Evolutionary conservation across 2,329 filamentous ascomycete species (phyloP), one percentile per base, ranked within the genome.

Genomic region (Pezicula rhizophila): DNA sequence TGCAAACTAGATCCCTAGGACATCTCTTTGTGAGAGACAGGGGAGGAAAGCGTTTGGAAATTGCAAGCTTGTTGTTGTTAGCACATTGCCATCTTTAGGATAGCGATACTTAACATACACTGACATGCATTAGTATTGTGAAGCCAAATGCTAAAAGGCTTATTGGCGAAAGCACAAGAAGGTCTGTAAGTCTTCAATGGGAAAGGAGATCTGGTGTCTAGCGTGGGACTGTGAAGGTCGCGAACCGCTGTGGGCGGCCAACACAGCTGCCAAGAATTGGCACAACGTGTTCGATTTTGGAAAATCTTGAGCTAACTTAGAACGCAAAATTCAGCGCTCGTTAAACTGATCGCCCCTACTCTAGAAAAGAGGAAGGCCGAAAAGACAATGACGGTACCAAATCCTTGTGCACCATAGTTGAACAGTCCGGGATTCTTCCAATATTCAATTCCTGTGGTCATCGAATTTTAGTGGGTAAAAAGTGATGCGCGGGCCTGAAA

Each of bases 161-260:
- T 52, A 56, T 40, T 56, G 49, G 53, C n/a, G 37, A 31, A 38
- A 42, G 26, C 53, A 56, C 45, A 56, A 54, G 47, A 54, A 41
- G 20, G 46, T 6, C 42, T 56, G 53, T 37, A 42, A 45, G 40
- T 56, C 49, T 39, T 37, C 52, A 8, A 43, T 56, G 42, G 37
- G 12, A 25, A 56, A 56, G 26, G 42, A 50, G 6, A 38, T 31
- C 18, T 56, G 52, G 53, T 20, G 37, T 18, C 53, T 52, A 3
- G 47, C 46, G 12, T 56, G 47, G 47, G 37, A 50, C 35, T 40
- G 17, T 40, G 53, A 54, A 33, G 42, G 38, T 12, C 52, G 49
- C 18, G 14, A 25, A 43, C 49, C 53, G 20, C 15, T 20, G 6
- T 54, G 34, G 38, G 45, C 41, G 20, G 48, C 10, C 11, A 25